Evolutionary conservation across 208 protist genomes (phyloP).

Genomic region (Trypanosoma brucei): DNA sequence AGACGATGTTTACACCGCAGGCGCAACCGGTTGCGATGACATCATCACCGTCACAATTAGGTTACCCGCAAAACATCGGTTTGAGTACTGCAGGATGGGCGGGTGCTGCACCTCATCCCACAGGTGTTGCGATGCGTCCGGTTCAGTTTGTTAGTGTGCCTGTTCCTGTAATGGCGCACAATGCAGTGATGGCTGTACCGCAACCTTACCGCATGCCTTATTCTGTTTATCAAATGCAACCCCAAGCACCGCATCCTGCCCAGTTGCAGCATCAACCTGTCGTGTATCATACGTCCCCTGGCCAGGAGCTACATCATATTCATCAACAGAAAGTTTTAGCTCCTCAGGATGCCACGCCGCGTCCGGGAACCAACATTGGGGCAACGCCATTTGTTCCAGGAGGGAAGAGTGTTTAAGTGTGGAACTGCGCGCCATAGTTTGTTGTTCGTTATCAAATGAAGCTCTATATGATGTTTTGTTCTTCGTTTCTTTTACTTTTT

Average conservation of each 20-base stretch:
- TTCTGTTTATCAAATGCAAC: slow-evolving; percentile 19
- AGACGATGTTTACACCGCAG: slow-evolving; percentile 12
- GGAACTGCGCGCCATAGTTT: slow-evolving; percentile 2
- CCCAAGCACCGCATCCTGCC: slow-evolving; percentile 13
- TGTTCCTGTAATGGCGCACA: slow-evolving; percentile 12
- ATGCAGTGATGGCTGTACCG: slow-evolving; percentile 14
- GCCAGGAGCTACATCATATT: slow-evolving; percentile 3
- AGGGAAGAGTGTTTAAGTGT: slow-evolving; percentile 9
- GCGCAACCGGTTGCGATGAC: slow-evolving; percentile 12
- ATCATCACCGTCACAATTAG: slow-evolving; percentile 14
- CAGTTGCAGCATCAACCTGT: slow-evolving; percentile 16
- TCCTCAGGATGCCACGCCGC: slow-evolving; percentile 7
- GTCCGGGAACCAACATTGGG: slow-evolving; percentile 60
- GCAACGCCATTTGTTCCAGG: slow-evolving; percentile 65
- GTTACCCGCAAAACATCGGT: slow-evolving; percentile 12
- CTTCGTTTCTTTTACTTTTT: slow-evolving; percentile 12
- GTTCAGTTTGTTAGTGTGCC: slow-evolving; percentile 18
- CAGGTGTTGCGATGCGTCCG: slow-evolving; percentile 15
- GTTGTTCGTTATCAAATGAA: slow-evolving; percentile 7
- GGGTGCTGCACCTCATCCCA: slow-evolving; percentile 7
- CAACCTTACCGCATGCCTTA: slow-evolving; percentile 23
- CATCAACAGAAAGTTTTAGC: slow-evolving; percentile 4
- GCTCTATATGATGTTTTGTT: slow-evolving; percentile 1
- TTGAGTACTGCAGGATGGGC: slow-evolving; percentile 12
- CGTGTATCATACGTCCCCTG: background rate